Conservation (phyloP, 768 basidiomycete species). For the Dacryopinax spathularia region DNA sequence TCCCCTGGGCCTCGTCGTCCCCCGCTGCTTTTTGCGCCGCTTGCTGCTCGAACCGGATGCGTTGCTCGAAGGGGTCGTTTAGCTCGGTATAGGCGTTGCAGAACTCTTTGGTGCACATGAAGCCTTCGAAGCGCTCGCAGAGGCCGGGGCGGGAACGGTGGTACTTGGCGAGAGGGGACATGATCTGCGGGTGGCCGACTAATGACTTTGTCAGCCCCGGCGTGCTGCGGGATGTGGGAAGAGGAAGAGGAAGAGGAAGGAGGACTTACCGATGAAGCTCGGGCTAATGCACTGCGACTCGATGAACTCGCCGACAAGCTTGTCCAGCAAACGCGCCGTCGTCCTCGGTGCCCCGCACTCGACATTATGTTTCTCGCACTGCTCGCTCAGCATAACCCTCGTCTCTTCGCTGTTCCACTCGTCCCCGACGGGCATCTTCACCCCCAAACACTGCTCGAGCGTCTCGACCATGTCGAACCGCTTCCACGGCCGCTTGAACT, state of each 20-base stretch:
- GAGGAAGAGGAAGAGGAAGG: not conserved
- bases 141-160: slow-evolving; percentile 93
- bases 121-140: slow-evolving; percentile 97
- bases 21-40: slow-evolving; percentile 87
- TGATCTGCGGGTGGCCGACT: slow-evolving; percentile 98
- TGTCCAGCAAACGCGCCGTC: slow-evolving; percentile 87
- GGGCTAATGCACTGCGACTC: slow-evolving; percentile 94
- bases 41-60: slow-evolving; percentile 91
- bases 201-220: not conserved
- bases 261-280: slow-evolving; percentile 67
- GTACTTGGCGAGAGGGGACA: slow-evolving; percentile 98
- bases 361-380: slow-evolving; percentile 87
- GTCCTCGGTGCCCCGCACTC: slow-evolving; percentile 94
- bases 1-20: slow-evolving; percentile 94
- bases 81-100: slow-evolving; percentile 99
- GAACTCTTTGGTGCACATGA: slow-evolving; percentile 96
- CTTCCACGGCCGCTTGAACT: slow-evolving; percentile 95
- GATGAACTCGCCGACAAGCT: slow-evolving; percentile 98
- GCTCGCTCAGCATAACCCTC: slow-evolving; percentile 72
- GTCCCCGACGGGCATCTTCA: slow-evolving; percentile 87
- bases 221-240: too few relatives aligned
- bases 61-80: slow-evolving; percentile 96
- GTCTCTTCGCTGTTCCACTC: slow-evolving; percentile 75
- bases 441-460: slow-evolving; percentile 80
- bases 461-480: slow-evolving; percentile 96